Evolutionary conservation across 139 green algal species (phyloP).

Genomic region (Tetratostichococcus sp.): DNA sequence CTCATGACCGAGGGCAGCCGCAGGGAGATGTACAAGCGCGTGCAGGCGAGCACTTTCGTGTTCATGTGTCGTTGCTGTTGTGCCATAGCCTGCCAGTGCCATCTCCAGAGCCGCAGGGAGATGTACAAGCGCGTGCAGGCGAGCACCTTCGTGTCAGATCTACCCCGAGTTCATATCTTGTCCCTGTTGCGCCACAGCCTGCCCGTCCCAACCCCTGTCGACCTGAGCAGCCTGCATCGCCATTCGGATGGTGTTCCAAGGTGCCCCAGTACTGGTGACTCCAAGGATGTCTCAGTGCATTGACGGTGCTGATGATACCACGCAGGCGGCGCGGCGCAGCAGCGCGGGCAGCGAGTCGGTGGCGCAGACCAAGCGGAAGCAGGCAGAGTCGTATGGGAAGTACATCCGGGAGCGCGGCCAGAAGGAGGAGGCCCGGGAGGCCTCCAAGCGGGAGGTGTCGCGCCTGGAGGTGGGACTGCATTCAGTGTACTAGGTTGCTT

Average conservation of each 20-base stretch:
- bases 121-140: constrained; percentile 23
- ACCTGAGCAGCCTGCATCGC: too few species aligned
- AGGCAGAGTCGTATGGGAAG: background rate
- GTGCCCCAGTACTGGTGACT: too few species aligned
- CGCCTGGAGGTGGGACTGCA: background rate
- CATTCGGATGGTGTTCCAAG: too few species aligned
- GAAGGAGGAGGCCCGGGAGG: background rate
- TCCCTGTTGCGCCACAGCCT: too few species aligned
- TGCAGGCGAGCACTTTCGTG: constrained; percentile 5
- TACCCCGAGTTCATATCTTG: too few species aligned
- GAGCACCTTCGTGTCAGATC: background rate
- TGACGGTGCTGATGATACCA: too few species aligned
- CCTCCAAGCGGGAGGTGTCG: background rate
- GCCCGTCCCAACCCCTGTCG: too few species aligned
- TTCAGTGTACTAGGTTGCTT: background rate
- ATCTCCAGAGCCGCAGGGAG: background rate
- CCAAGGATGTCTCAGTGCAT: too few species aligned
- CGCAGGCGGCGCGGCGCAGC: background rate
- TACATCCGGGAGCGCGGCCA: background rate
- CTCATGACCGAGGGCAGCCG: constrained; percentile 16
- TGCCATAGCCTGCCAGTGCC: too few species aligned
- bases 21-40: constrained; percentile 10
- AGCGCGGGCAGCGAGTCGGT: background rate
- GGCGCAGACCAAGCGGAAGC: background rate
- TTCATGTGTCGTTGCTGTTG: too few species aligned